phyloP scores from a whole-genome alignment of 208 protist genomes.

The Trypanosoma lewisi region DNA sequence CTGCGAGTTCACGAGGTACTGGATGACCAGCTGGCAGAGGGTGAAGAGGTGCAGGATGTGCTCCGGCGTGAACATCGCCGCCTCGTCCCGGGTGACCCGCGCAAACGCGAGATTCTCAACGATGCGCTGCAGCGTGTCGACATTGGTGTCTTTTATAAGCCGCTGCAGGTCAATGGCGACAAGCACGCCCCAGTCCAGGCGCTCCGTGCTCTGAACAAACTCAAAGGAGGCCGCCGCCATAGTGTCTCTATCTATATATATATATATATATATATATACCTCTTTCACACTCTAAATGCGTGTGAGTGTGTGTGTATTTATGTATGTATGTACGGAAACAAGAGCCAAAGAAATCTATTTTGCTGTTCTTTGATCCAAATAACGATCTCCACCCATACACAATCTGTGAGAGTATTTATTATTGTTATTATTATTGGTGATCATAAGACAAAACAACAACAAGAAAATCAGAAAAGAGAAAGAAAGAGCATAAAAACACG shows the following conservation, averaged over 20 bases:
- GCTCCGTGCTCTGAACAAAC: conserved; percentile 82
- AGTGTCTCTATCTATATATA: background rate
- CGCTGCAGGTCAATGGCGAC: conserved; percentile 83
- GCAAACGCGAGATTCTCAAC: conserved; percentile 89
- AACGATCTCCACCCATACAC: background rate
- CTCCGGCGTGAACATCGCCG: conserved; percentile 78
- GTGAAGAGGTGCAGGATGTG: conserved; percentile 86
- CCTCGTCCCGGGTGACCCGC: conserved; percentile 82
- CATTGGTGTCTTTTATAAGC: conserved; percentile 75
- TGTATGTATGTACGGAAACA: background rate
- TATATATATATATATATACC: conserved; percentile 9
- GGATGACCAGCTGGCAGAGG: conserved; percentile 80
- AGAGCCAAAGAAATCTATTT: background rate
- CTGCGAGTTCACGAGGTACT: conserved; percentile 90
- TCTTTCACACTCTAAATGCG: background rate
- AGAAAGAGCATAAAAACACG: background rate
- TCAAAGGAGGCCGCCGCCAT: conserved; percentile 48
- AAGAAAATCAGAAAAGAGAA: background rate
- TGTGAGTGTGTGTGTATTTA: background rate
- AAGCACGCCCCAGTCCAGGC: conserved; percentile 88
- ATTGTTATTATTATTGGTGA: no score
- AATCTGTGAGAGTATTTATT: no score
- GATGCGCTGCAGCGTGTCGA: conserved; percentile 86
- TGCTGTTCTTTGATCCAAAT: background rate
- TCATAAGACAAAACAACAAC: background rate